Evolutionary conservation across 306 rosid genomes (phyloP), one percentile per base, ranked within the genome.

Genomic region (Purshia tridentata): DNA sequence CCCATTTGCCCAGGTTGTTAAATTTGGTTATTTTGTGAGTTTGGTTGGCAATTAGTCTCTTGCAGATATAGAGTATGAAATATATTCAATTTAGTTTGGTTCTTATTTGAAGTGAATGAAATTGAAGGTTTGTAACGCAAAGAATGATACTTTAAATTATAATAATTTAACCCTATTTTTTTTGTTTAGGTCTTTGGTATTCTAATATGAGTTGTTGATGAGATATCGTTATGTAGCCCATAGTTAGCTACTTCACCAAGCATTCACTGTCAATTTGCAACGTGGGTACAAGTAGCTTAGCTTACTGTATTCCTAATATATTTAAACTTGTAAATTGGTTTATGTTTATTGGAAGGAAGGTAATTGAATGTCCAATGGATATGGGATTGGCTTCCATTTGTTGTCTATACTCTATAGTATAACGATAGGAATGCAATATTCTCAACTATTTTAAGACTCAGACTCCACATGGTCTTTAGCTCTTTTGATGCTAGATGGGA

Each of bases 261-360:
- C 5, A 4, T 56, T 65, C 40, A 16, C 20, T 47, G 52, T 56
- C 52, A 23, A n/a, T 66, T 40, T 76, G 70, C 39, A 50, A n/a
- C 54, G 8, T 12, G 40, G 3, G 73, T 63, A 12, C 14, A 49
- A 15, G 13, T 9, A 22, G 37, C 67, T 58, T 57, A 45, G 73
- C 58, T 22, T 72, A 13, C 12, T 45, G 42, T 76, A 42, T 58
- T 67, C 56, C n/a, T n/a, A 15, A 14, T 46, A 29, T 37, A 16
- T 35, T 46, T 55, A 29, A 29, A 29, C 35, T 29, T 29, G 35
- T 29, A 14, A 4, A 54, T 45, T 37, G 23, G 9, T 51, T 69
- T 11, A 44, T 23, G 62, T 70, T 50, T 52, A 50, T n/a, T 8
- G 15, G 15, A 16, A 42, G 5, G 61, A 50, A 15, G 23, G 11